Base-by-base conservation (phyloP, 2,329 filamentous ascomycete species). In the Aspergillus fischeri region DNA sequence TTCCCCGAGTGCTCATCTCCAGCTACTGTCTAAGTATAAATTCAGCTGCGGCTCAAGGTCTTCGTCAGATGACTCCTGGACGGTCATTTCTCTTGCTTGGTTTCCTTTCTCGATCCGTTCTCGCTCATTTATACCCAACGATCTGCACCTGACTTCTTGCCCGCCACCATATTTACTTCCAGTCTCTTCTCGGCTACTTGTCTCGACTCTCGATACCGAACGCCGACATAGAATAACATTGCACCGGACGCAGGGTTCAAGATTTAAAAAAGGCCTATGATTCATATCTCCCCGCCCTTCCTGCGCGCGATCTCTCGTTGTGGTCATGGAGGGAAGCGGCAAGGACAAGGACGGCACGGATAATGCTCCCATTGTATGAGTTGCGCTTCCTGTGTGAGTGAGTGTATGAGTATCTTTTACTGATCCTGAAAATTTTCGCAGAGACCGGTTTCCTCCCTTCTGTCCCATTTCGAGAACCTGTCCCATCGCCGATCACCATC, bases 381-480 rank as follows among this genome's bases (percentile, higher is more conserved):
- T 59, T 58, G 59, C 59, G 49, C 17, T 27, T 44, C 44, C 51
- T 51, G 24, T 54, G 53, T 49, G 58, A 52, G 52, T 48, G 60
- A 52, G 52, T 48, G 60, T 59, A 54, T 54, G 24, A 11, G 57
- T 10, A 29, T 47, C 54, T 32, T 53, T 51, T 59, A 45, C 60
- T 67, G 51, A 60, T 53, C 24, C 28, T 55, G 11, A 9, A 11
- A 29, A 44, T 44, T 52, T 58, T 51, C 60, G 51, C 62, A 78
- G 75, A 76, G 72, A 69, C 77, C 78, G 3, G 78, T 80, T 4
- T 80, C 78, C 21, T 79, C 78, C 29, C 69, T 80, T 21, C 69
- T 77, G 49, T 80, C 78, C 29, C 77, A 80, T 60, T 80, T 80
- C 54, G 78, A 80, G 58, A 75, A 75, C 28, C 73, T 80, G n/a